Evolutionary conservation across 768 basidiomycete genomes (phyloP).

Genomic region (Tulasnella sp.): DNA sequence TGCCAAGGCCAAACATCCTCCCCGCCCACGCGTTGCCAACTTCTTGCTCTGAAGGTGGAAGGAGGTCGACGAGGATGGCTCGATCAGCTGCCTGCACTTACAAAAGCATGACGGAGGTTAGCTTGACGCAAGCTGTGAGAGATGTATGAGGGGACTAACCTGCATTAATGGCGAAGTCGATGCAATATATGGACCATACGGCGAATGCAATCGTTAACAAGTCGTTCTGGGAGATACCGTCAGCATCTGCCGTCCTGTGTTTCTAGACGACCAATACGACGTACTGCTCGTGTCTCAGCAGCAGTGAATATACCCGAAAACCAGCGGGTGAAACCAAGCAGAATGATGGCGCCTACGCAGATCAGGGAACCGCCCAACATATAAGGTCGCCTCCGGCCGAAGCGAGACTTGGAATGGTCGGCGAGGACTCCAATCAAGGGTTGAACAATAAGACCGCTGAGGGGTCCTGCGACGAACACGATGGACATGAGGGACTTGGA

Average conservation of each 20-base stretch:
- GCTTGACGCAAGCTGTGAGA: slow-evolving; percentile 44
- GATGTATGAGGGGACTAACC: slow-evolving; percentile 43
- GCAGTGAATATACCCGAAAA: slow-evolving; percentile 51
- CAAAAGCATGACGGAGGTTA: slow-evolving; percentile 15
- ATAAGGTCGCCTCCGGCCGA: slow-evolving; percentile 82
- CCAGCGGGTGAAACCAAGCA: slow-evolving; percentile 76
- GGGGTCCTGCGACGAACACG: slow-evolving; percentile 88
- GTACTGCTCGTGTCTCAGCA: slow-evolving; percentile 3
- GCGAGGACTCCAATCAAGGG: slow-evolving; percentile 86
- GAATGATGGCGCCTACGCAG: slow-evolving; percentile 68
- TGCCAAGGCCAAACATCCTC: slow-evolving; percentile 83
- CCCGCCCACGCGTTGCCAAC: slow-evolving; percentile 94
- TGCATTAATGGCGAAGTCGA: slow-evolving; percentile 64
- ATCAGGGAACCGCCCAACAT: slow-evolving; percentile 69
- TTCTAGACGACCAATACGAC: background rate
- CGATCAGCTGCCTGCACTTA: slow-evolving; percentile 86
- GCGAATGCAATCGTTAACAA: slow-evolving; percentile 72
- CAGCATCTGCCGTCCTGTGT: background rate
- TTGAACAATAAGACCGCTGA: slow-evolving; percentile 87
- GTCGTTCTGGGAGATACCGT: slow-evolving; percentile 50
- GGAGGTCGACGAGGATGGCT: slow-evolving; percentile 80
- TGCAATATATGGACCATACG: slow-evolving; percentile 61
- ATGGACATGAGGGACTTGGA: slow-evolving; percentile 83
- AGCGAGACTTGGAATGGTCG: slow-evolving; percentile 77
- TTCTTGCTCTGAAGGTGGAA: slow-evolving; percentile 71